Evolutionary conservation across 371 early-diverging fungal genomes (phyloP).

Genomic region (Lichtheimia ramosa): DNA sequence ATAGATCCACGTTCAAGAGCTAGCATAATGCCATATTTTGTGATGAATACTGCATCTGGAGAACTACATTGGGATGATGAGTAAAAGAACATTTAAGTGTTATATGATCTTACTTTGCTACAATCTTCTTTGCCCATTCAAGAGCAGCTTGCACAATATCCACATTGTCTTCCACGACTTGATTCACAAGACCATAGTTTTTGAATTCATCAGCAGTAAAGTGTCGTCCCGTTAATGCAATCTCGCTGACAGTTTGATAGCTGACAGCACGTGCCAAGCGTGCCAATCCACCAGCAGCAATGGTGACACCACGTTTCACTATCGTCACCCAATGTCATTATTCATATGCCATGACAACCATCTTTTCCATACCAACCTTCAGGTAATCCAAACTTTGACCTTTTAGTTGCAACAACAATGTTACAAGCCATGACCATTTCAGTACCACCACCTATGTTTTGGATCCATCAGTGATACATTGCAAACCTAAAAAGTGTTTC

Average conservation of each 20-base stretch:
- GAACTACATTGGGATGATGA: conserved; percentile 20
- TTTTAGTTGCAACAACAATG: conserved; percentile 47
- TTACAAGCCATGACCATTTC: conserved; percentile 47
- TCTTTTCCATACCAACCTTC: conserved; percentile 22
- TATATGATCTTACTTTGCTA: conserved; percentile 30
- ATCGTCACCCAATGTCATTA: neutral
- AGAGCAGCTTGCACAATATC: conserved; percentile 40
- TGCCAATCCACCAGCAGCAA: conserved; percentile 47
- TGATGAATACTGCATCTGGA: conserved; percentile 46
- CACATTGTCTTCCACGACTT: conserved; percentile 32
- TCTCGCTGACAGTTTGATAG: conserved; percentile 47
- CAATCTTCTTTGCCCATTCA: conserved; percentile 36
- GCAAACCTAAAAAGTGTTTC: neutral
- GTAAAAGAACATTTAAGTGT: neutral
- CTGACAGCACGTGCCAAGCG: conserved; percentile 40
- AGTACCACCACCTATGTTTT: conserved; percentile 41
- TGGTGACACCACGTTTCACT: conserved; percentile 48
- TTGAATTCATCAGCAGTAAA: conserved; percentile 45
- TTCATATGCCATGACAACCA: no score
- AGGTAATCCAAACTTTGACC: conserved; percentile 46
- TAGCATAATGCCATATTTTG: conserved; percentile 43
- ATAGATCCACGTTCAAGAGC: conserved; percentile 40
- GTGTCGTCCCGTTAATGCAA: conserved; percentile 48
- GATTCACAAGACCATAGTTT: conserved; percentile 45
- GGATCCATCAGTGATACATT: neutral